A percentile compares a stretch with the other conserved stretches of the same genome.
Evolutionary conservation across 768 basidiomycete species (phyloP).

Genomic region (Mycena galopus): DNA sequence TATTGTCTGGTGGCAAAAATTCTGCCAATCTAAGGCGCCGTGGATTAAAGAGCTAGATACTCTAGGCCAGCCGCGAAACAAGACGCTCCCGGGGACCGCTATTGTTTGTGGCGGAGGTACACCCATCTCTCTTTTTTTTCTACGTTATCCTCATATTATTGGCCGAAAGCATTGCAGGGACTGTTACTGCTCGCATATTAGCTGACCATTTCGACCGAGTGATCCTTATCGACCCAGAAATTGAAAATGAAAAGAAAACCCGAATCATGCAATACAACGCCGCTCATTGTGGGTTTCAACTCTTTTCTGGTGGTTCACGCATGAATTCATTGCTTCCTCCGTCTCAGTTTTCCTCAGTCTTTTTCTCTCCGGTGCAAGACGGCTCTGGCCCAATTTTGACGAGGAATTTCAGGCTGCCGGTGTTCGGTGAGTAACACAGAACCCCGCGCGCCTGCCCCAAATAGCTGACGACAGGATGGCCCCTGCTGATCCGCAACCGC

Average conservation of each 20-base stretch:
- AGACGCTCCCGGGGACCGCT: constrained; percentile 29
- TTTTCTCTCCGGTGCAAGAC: constrained; percentile 32
- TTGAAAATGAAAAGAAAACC: constrained; percentile 23
- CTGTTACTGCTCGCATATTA: constrained; percentile 42
- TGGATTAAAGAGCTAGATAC: constrained; percentile 18
- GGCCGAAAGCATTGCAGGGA: constrained; percentile 41
- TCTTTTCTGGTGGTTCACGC: no score
- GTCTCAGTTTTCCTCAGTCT: constrained; percentile 27
- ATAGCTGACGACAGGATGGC: constrained; percentile 8
- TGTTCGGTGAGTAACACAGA: constrained; percentile 31
- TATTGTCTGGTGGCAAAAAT: constrained; percentile 23
- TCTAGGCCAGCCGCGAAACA: constrained; percentile 9
- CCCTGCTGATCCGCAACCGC: constrained; percentile 29
- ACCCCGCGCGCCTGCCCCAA: neutral
- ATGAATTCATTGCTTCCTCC: neutral
- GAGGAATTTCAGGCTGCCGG: constrained; percentile 25
- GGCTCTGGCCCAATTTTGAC: constrained; percentile 42
- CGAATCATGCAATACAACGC: constrained; percentile 41
- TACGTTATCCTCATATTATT: neutral
- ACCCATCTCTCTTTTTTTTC: neutral
- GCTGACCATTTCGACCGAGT: constrained; percentile 6
- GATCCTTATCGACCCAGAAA: constrained; percentile 44
- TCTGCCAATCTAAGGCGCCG: neutral
- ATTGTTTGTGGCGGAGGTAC: constrained; percentile 46
- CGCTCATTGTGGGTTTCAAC: constrained; percentile 34